Conservation (phyloP, 345 rosid species). For the Noccaea caerulescens region DNA sequence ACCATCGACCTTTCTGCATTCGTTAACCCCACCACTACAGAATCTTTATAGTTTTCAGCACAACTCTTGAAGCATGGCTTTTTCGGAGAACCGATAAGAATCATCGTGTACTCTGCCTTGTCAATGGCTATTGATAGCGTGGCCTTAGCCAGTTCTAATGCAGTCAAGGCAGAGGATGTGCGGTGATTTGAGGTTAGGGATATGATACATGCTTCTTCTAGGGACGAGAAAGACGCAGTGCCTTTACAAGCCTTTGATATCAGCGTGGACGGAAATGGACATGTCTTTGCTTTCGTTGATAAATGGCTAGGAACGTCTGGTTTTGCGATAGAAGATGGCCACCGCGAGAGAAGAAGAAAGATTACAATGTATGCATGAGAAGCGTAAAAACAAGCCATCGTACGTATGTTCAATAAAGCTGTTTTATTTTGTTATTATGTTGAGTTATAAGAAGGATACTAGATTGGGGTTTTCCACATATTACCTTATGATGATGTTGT, state of each 20-base stretch:
- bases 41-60: slow-evolving; percentile 35
- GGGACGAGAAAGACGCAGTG: slow-evolving; percentile 30
- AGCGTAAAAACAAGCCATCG: slow-evolving; percentile 12
- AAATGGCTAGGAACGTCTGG: not conserved
- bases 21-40: slow-evolving; percentile 27
- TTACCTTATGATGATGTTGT: not conserved
- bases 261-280: slow-evolving; percentile 26
- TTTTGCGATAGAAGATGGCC: slow-evolving; percentile 22
- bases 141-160: slow-evolving; percentile 28
- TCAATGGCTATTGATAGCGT: slow-evolving; percentile 16
- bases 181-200: slow-evolving; percentile 17
- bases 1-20: slow-evolving; percentile 24
- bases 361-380: slow-evolving; percentile 20
- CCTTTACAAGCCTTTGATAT: slow-evolving; percentile 44
- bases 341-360: slow-evolving; percentile 14
- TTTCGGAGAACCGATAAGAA: slow-evolving; percentile 36
- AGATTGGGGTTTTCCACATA: not conserved
- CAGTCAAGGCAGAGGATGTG: slow-evolving; percentile 21
- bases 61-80: slow-evolving; percentile 45
- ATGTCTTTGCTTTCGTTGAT: slow-evolving; percentile 13
- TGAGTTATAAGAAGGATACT: not conserved
- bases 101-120: slow-evolving; percentile 26
- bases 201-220: slow-evolving; percentile 33
- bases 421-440: not conserved
- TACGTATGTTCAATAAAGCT: not conserved